Base-by-base conservation (phyloP, 805 yeast genomes). In the Hermanozyma aechmeae region DNA sequence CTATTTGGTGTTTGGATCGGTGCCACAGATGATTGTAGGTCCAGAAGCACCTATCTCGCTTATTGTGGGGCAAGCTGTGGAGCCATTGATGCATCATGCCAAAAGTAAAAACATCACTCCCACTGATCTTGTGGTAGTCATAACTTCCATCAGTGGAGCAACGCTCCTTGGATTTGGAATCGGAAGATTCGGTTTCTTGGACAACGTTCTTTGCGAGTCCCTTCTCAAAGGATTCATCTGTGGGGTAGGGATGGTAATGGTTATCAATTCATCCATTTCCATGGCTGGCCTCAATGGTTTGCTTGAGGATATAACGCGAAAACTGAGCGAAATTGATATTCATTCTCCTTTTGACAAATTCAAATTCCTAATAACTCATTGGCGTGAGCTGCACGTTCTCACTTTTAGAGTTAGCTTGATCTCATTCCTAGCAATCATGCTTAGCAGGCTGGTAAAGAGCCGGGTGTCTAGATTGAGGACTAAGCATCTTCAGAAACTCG, bases 341-440 rank as follows among this genome's bases (percentile, higher is more conserved):
- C 66, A 61, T 30, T 74, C 95, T 0, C 82, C 95, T 0, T 65
- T 74, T 33, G 79, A 74, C 38, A 86, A 86, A 48, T 39, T 80
- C 5, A 30, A 53, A 6, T 89, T 80, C 44, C 54, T 87, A 10
- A 12, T 64, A 6, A 39, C 59, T 1, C 58, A 85, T 49, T 63
- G 53, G 11, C 34, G 50, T 2, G 51, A 76, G 26, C 58, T 50
- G 21, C 82, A 85, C 41, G 43, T 39, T 2, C 62, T 78, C n/a
- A 80, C 94, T 0, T 58, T 80, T 1, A 45, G 67, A 13, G 64
- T 86, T 8, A 76, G 93, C 30, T 33, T 68, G 2, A 35, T 57
- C 1, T 68, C 81, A 1, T 68, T 86, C 29, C 25, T 80, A 10
- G 31, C 73, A 10, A 39, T 58, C 2, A 44, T 73, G 35, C 58